Evolutionary conservation across 2,329 filamentous ascomycete species (phyloP).

Genomic region (Fusarium austroafricanum): DNA sequence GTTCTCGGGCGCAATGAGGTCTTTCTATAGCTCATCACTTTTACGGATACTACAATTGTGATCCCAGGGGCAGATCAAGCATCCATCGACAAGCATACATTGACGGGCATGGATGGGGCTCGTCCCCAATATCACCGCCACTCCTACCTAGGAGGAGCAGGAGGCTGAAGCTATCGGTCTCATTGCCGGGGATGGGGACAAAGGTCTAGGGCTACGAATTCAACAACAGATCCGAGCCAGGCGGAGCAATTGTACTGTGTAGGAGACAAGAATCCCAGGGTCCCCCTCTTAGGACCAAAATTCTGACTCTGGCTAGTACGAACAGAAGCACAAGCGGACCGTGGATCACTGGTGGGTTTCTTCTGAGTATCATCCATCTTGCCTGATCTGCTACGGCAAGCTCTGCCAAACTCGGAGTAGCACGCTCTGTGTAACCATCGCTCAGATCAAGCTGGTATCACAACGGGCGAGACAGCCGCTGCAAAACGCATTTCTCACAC

Average conservation of each 20-base stretch:
- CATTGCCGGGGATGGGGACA: slow-evolving; percentile 6
- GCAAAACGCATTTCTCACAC: slow-evolving; percentile 5
- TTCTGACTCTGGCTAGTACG: background rate
- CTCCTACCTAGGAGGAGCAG: slow-evolving; percentile 12
- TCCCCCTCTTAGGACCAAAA: slow-evolving; percentile 1
- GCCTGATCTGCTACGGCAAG: slow-evolving; percentile 26
- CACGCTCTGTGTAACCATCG: slow-evolving; percentile 41
- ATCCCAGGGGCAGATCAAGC: slow-evolving; percentile 35
- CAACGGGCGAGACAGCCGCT: slow-evolving; percentile 33
- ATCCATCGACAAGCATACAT: slow-evolving; percentile 18
- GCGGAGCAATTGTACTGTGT: slow-evolving; percentile 8
- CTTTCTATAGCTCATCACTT: slow-evolving; percentile 37
- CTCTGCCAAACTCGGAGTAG: slow-evolving; percentile 40
- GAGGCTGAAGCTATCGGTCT: slow-evolving; percentile 21
- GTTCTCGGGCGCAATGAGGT: slow-evolving; percentile 28
- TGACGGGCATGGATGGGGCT: slow-evolving; percentile 22
- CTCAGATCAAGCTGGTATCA: slow-evolving; percentile 23
- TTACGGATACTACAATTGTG: slow-evolving; percentile 1
- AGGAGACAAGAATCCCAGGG: slow-evolving; percentile 22
- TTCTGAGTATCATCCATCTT: slow-evolving; percentile 22
- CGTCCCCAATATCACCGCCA: slow-evolving; percentile 23
- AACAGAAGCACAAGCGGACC: slow-evolving; percentile 10
- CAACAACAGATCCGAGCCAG: slow-evolving; percentile 16
- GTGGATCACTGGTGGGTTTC: slow-evolving; percentile 34
- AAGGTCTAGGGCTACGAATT: slow-evolving; percentile 4